Conservation (phyloP, 148 eudicot genomes). For the Tetragonia tetragonoides region DNA sequence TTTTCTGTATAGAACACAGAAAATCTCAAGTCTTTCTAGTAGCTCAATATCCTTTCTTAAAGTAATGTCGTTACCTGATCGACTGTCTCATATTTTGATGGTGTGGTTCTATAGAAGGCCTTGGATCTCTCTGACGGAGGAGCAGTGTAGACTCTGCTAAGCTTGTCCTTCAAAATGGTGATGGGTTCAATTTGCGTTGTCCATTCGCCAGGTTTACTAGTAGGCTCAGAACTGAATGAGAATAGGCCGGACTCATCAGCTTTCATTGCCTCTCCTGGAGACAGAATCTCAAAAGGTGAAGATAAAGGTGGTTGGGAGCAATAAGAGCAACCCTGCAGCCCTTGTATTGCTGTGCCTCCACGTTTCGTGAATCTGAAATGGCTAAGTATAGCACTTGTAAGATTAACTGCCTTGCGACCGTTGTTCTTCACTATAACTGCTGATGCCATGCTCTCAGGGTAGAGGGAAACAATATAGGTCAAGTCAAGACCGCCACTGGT, state of each 20-base stretch:
- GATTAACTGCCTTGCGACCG: slow-evolving; percentile 50
- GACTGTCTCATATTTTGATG: slow-evolving; percentile 77
- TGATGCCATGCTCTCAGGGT: slow-evolving; percentile 76
- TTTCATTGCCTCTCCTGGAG: slow-evolving; percentile 78
- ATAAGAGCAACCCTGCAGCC: slow-evolving; percentile 64
- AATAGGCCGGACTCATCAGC: slow-evolving; percentile 66
- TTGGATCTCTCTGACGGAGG: slow-evolving; percentile 72
- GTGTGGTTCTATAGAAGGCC: slow-evolving; percentile 49
- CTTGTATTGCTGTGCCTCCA: slow-evolving; percentile 58
- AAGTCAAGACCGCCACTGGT: slow-evolving; percentile 60
- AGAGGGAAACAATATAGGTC: slow-evolving; percentile 70
- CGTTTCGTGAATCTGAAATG: slow-evolving; percentile 62
- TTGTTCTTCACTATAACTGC: slow-evolving; percentile 83
- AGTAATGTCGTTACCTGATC: slow-evolving; percentile 60
- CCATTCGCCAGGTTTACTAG: slow-evolving; percentile 70
- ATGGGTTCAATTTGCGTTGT: slow-evolving; percentile 53
- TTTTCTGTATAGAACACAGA: not conserved
- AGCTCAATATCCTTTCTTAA: not conserved
- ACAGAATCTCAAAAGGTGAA: slow-evolving; percentile 67
- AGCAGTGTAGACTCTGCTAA: slow-evolving; percentile 72
- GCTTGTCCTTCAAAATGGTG: slow-evolving; percentile 69
- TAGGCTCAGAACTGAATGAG: slow-evolving; percentile 60
- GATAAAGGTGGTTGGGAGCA: slow-evolving; percentile 71
- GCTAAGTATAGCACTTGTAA: slow-evolving; percentile 64
- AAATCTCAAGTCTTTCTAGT: not conserved